Evolutionary conservation across 495 filamentous ascomycete genomes (phyloP).

Genomic region (Daldinia decipiens): DNA sequence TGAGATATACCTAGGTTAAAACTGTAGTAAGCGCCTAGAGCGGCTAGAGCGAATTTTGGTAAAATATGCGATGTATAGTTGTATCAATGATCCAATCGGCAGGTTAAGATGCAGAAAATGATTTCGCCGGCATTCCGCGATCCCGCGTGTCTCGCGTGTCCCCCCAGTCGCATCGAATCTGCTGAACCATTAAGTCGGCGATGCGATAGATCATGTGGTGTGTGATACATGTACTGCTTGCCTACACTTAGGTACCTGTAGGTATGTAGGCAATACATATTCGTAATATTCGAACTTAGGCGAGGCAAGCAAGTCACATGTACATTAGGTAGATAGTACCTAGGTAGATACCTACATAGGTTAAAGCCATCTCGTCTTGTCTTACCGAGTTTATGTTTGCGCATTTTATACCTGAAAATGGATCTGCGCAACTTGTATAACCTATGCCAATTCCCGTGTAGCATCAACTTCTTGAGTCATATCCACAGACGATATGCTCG

Average conservation of each 20-base stretch:
- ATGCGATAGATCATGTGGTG: constrained; percentile 34
- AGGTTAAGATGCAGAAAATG: neutral
- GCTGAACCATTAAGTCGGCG: constrained; percentile 28
- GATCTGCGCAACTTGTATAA: constrained; percentile 7
- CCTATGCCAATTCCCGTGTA: constrained; percentile 15
- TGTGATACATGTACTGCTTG: neutral
- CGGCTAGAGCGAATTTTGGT: neutral
- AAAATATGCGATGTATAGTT: neutral
- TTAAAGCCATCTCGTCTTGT: neutral
- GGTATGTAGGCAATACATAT: too few relatives aligned
- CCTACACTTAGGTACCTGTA: too few relatives aligned
- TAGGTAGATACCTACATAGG: too few relatives aligned
- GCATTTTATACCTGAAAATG: constrained; percentile 15
- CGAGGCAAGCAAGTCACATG: constrained; percentile 7
- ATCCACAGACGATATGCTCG: constrained; percentile 6
- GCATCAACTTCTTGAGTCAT: constrained; percentile 2
- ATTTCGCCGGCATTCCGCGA: constrained; percentile 19
- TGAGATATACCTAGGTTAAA: neutral
- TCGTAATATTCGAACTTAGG: constrained; percentile 20
- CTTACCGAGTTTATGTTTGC: neutral
- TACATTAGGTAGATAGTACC: neutral
- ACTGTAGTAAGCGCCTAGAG: constrained; percentile 25
- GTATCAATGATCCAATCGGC: neutral
- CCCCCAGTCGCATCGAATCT: neutral
- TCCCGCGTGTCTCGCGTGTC: neutral